phyloP scores from a whole-genome alignment of 192 early-diverging fungal species.

The Umbelopsis sp. region DNA sequence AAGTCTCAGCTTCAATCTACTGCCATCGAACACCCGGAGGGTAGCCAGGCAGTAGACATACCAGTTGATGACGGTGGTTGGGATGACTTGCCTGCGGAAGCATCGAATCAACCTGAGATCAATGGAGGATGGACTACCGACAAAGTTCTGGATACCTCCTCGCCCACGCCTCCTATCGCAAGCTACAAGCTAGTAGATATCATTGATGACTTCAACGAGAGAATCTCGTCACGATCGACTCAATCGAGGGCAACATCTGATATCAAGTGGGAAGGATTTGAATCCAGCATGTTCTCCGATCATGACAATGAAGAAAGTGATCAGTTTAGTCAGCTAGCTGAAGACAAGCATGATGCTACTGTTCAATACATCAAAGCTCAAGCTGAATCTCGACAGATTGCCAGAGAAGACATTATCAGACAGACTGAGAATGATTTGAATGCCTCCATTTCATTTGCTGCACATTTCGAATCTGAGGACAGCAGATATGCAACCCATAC shows the following conservation, averaged over 20 bases:
- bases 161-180: not conserved
- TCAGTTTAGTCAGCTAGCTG: not conserved
- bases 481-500: not conserved
- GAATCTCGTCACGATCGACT: not conserved
- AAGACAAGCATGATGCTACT: not conserved
- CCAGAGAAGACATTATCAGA: not conserved
- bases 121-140: not conserved
- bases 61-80: conserved; percentile 1
- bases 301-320: not conserved
- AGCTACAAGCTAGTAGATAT: conserved; percentile 11
- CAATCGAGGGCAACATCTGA: not conserved
- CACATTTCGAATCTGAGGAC: not conserved
- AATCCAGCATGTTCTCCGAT: not conserved
- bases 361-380: conserved; percentile 11
- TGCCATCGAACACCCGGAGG: conserved; percentile 1
- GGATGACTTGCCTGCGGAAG: not conserved
- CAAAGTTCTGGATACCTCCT: not conserved
- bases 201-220: conserved; percentile 3
- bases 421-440: conserved; percentile 8
- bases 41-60: not conserved
- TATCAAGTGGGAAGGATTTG: conserved; percentile 11
- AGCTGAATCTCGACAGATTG: conserved; percentile 6
- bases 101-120: not conserved
- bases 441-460: not conserved
- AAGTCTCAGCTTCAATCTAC: not conserved